Evolutionary conservation across 1,139 yeast species (phyloP).

Genomic region (Taiozyma sp.): DNA sequence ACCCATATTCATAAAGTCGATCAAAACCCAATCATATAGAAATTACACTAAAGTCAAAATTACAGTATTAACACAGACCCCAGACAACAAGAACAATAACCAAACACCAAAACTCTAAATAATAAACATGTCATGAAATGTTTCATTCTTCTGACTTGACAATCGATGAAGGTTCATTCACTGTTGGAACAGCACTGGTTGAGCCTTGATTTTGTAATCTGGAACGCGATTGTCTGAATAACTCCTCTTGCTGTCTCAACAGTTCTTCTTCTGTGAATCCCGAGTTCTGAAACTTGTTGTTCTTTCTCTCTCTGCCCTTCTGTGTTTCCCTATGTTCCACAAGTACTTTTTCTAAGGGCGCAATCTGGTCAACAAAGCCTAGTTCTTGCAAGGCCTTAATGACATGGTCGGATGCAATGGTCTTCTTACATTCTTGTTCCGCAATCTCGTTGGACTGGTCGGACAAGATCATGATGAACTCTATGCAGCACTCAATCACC

Average conservation of each 20-base stretch:
- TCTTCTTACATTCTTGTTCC: slow-evolving; percentile 91
- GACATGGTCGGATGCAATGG: slow-evolving; percentile 96
- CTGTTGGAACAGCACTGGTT: background rate
- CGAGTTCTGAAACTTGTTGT: slow-evolving; percentile 87
- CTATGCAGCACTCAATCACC: slow-evolving; percentile 92
- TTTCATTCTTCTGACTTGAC: background rate
- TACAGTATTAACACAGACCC: background rate
- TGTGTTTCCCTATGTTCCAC: slow-evolving; percentile 84
- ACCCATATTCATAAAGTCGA: background rate
- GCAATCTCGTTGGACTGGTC: slow-evolving; percentile 96
- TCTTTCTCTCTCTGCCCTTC: slow-evolving; percentile 86
- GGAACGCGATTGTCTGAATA: slow-evolving; percentile 85
- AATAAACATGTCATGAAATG: background rate
- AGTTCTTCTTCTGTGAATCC: slow-evolving; percentile 92
- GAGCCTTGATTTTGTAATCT: slow-evolving; percentile 45
- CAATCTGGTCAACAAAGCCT: slow-evolving; percentile 83
- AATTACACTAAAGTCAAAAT: background rate
- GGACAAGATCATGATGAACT: slow-evolving; percentile 89
- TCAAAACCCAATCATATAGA: background rate
- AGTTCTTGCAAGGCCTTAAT: slow-evolving; percentile 83
- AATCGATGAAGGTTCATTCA: background rate
- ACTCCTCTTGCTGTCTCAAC: slow-evolving; percentile 84
- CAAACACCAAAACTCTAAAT: background rate
- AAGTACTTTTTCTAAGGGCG: slow-evolving; percentile 73
- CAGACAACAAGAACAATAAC: background rate